These are phyloP conservation scores for Margaritispora aquatica DNA, from an alignment of 495 filamentous ascomycete genomes.

Conservation along the genomic window DNA sequence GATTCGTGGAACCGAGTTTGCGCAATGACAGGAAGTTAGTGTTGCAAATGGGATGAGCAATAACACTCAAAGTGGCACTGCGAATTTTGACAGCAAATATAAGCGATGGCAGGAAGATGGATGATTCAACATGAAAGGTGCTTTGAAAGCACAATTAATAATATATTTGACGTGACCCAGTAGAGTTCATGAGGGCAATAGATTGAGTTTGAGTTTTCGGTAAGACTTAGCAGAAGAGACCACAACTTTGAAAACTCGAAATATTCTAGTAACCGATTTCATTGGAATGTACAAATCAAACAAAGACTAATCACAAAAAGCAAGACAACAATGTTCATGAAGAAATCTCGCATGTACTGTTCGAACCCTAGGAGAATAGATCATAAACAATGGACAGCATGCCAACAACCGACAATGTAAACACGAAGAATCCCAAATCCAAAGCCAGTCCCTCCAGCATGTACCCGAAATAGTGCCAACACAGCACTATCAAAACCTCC, in stretches of 20 bases:
- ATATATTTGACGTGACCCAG: no score
- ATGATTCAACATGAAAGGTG: no score
- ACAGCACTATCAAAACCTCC: slow-evolving; percentile 11
- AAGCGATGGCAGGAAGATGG: no score
- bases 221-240: background rate
- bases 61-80: no score
- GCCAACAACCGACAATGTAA: background rate
- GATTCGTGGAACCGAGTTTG: no score
- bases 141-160: no score
- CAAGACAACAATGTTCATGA: background rate
- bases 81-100: no score
- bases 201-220: no score
- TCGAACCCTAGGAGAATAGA: slow-evolving; percentile 9
- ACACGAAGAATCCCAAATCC: slow-evolving; percentile 6
- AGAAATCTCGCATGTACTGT: slow-evolving; percentile 15
- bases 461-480: slow-evolving; percentile 10
- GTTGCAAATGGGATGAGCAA: no score
- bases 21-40: no score
- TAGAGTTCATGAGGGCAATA: no score
- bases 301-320: slow-evolving; percentile 5
- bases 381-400: slow-evolving; percentile 11
- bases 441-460: slow-evolving; percentile 11
- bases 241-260: no score
- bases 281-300: background rate
- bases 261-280: background rate